Base-by-base conservation (phyloP, 805 yeast genomes). In the Dipodascus geniculatus region DNA sequence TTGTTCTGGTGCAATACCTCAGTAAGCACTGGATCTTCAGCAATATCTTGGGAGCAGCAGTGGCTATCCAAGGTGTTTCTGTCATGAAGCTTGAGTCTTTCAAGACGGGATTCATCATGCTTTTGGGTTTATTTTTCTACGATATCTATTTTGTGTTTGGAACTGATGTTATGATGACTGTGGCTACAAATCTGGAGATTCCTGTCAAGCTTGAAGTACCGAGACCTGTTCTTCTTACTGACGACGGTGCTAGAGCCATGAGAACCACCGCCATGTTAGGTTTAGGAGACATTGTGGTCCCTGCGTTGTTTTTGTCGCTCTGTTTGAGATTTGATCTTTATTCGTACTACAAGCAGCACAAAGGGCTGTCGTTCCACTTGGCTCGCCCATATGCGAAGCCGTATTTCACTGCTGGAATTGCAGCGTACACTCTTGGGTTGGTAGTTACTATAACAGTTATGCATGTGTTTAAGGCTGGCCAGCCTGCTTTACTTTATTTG, bases 111-210 rank as follows among this genome's bases (percentile, higher is more conserved):
- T 60, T 70, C 16, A 56, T 77, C 9, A 61, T 81, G 33, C 66
- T 83, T 22, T 54, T 59, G 1, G 76, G 76, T 1, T 72, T 83
- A 48, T 81, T 82, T 59, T 57, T 77, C 44, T 83, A 83, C 63
- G 89, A 83, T 62, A 72, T 81, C 44, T 81, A 75, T 63, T 83
- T 83, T 67, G 89, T 83, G 1, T 84, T 82, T 65, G 78, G 75
- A 2, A 74, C 85, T 0, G 72, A 75, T 33, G 70, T 81, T 3
- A 83, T 83, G 89, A 69, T 74, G 42, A 71, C 78, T 1, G 88
- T 82, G 19, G 88, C 87, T 3, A 72, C 74, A 1, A 62, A 63
- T 3, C 59, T 82, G 22, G 77, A 79, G 2, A 68, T 78, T n/a
- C 88, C 88, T 0, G 69, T 74, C 49, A 79, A 77, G 57, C 54